A percentile compares a stretch with the other conserved stretches of the same genome.
Conservation (phyloP, 1,284 basidiomycete species). For the Waitea zeae region DNA sequence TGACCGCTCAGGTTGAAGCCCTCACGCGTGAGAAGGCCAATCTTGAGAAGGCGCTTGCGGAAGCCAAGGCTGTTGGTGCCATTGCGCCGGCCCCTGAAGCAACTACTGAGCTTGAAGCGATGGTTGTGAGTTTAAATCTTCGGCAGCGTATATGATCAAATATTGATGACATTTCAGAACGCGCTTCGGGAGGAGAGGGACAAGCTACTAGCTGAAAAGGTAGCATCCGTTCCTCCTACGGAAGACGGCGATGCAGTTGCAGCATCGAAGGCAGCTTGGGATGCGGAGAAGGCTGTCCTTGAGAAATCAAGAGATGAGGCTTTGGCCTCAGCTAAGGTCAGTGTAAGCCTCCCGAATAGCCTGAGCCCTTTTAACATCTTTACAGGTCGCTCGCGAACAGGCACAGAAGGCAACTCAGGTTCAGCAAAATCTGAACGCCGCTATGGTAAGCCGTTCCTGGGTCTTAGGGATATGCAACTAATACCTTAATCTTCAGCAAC, state of each 20-base stretch:
- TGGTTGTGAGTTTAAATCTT: constrained; percentile 5
- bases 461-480: too few relatives aligned
- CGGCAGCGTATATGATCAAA: not conserved
- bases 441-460: too few relatives aligned
- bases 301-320: constrained; percentile 42
- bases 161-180: constrained; percentile 19
- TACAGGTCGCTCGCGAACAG: too few relatives aligned
- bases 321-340: too few relatives aligned
- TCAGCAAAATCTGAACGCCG: too few relatives aligned
- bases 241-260: constrained; percentile 14
- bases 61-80: constrained; percentile 17
- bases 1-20: constrained; percentile 8
- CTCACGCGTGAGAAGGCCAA: constrained; percentile 21
- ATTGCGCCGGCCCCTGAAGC: constrained; percentile 8
- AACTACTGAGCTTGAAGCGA: constrained; percentile 12
- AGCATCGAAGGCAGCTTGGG: constrained; percentile 23
- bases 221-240: constrained; percentile 13
- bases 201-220: constrained; percentile 39
- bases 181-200: constrained; percentile 43
- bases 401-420: too few relatives aligned
- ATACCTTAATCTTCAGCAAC: not conserved
- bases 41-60: constrained; percentile 21
- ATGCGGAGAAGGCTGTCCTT: constrained; percentile 39
- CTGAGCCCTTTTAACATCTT: too few relatives aligned
- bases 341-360: too few relatives aligned